Percentiles rank a stretch among this genome's conserved stretches.
These are phyloP conservation scores for Houttuynia cordata DNA, from an alignment of 164 flowering plant genomes.

Conservation along the genomic window DNA sequence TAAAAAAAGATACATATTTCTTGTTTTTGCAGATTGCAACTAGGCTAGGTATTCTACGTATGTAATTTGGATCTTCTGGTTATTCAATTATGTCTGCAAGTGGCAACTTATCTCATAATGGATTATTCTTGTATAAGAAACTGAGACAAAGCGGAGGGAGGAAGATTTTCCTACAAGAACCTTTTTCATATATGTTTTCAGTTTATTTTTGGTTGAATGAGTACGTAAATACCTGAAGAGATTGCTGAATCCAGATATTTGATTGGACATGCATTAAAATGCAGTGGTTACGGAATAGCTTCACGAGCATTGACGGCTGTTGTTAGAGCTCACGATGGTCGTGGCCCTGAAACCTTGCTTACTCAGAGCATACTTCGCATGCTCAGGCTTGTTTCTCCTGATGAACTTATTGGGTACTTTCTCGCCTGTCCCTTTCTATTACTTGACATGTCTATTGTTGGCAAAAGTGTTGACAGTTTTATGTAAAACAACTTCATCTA, in stretches of 20 bases:
- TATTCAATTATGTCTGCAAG: no score
- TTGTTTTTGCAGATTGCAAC: neutral
- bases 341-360: constrained; percentile 75
- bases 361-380: constrained; percentile 35
- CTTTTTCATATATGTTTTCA: neutral
- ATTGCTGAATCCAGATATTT: neutral
- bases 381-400: constrained; percentile 76
- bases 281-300: constrained; percentile 96
- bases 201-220: no score
- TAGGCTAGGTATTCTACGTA: no score
- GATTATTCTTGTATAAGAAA: no score
- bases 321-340: constrained; percentile 88
- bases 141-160: no score
- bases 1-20: neutral
- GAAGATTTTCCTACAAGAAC: no score
- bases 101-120: no score
- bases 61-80: no score
- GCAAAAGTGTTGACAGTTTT: no score
- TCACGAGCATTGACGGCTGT: constrained; percentile 87
- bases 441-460: no score
- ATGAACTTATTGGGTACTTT: constrained; percentile 82
- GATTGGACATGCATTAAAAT: neutral
- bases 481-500: no score
- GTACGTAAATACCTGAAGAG: neutral
- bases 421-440: neutral